A percentile compares a stretch with the other conserved stretches of the same genome.
These are phyloP conservation scores for Penicillium longicatenatum DNA, from an alignment of 495 filamentous ascomycete species.

Conservation along the genomic window DNA sequence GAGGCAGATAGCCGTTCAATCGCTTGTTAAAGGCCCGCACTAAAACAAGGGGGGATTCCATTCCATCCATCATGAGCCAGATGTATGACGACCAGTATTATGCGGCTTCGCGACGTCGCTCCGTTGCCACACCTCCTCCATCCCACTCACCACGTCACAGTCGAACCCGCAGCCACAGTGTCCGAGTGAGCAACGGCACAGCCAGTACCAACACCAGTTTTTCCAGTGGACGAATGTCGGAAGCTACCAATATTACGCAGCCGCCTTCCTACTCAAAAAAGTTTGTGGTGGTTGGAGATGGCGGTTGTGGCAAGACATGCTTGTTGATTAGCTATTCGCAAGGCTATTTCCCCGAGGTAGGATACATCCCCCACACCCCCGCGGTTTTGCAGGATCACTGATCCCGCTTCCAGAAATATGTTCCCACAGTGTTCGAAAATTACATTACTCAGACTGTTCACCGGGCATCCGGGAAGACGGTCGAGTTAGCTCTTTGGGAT, in stretches of 20 bases:
- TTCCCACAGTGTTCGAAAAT: constrained; percentile 98
- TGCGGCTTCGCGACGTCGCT: constrained; percentile 51
- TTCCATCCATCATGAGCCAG: constrained; percentile 40
- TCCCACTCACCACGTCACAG: constrained; percentile 50
- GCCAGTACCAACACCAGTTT: constrained; percentile 75
- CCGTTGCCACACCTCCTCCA: constrained; percentile 48
- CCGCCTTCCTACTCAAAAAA: constrained; percentile 96
- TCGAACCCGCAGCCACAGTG: constrained; percentile 60
- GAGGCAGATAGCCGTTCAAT: constrained; percentile 16
- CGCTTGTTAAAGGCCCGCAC: constrained; percentile 15
- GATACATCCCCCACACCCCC: constrained; percentile 7
- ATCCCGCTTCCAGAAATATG: constrained; percentile 79
- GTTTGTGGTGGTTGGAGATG: constrained; percentile 97
- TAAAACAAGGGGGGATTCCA: constrained; percentile 18
- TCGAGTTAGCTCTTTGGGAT: constrained; percentile 97
- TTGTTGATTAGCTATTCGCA: constrained; percentile 96
- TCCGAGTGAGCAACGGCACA: constrained; percentile 74
- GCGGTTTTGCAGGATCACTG: constrained; percentile 10
- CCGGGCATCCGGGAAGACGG: constrained; percentile 81
- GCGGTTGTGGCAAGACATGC: constrained; percentile 98
- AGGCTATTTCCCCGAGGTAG: constrained; percentile 97
- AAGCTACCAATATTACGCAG: constrained; percentile 81
- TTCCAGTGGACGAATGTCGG: constrained; percentile 67
- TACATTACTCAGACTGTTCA: constrained; percentile 97
- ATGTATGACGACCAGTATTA: constrained; percentile 54